These are phyloP conservation scores for Camillea tinctor DNA, from an alignment of 2,329 filamentous ascomycete genomes.

Conservation along the genomic window DNA sequence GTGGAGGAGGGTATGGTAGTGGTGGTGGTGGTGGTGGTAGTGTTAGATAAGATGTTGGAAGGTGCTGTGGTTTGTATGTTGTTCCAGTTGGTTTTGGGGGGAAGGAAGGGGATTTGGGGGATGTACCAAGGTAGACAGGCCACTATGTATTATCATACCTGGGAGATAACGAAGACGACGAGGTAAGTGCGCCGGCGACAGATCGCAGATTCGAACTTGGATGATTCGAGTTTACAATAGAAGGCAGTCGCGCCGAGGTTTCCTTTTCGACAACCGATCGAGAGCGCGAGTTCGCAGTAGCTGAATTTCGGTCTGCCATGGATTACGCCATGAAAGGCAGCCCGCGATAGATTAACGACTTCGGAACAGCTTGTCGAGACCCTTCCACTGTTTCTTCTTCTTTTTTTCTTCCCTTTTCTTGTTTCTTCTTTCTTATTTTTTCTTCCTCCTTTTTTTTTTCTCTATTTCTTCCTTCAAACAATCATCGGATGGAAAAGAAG, in stretches of 20 bases:
- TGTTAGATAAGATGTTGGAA: background rate
- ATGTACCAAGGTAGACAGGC: background rate
- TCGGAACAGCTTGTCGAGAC: slow-evolving; percentile 11
- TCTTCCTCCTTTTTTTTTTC: background rate
- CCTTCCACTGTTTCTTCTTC: slow-evolving; percentile 2
- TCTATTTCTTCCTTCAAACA: background rate
- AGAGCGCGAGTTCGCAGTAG: slow-evolving; percentile 46
- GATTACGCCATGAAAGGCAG: slow-evolving; percentile 64
- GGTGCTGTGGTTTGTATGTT: background rate
- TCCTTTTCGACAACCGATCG: slow-evolving; percentile 56
- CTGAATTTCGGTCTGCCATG: slow-evolving; percentile 63
- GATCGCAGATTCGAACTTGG: slow-evolving; percentile 6
- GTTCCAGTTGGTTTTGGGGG: background rate
- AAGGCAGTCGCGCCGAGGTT: slow-evolving; percentile 48
- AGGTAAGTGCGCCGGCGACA: background rate
- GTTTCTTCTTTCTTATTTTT: background rate
- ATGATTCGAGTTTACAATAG: slow-evolving; percentile 19
- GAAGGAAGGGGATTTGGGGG: too few relatives aligned
- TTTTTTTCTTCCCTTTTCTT: background rate
- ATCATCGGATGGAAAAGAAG: background rate
- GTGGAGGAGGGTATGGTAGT: too few relatives aligned
- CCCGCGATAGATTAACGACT: slow-evolving; percentile 21
- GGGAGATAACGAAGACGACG: slow-evolving; percentile 1
- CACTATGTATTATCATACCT: slow-evolving; percentile 1
- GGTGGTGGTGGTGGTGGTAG: too few relatives aligned